Base-by-base conservation (phyloP, 805 yeast species). In the Saccharomyces kudriavzevii region DNA sequence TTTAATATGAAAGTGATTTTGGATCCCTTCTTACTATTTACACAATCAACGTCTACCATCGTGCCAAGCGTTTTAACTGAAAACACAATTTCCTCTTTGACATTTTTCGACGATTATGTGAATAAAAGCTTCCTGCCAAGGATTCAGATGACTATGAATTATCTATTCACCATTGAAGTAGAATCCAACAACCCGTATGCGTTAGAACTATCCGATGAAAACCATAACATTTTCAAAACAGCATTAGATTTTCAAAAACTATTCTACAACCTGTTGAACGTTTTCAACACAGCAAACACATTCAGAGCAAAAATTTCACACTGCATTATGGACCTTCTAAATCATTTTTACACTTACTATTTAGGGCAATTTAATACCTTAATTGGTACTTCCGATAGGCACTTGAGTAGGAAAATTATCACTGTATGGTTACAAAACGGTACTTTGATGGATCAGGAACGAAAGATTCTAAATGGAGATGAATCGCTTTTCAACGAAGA, bases 1-100 rank as follows among this genome's bases (percentile, higher is more conserved):
- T 83, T 86, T 69, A 89, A 90, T 61, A 88, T 91, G 85, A 78
- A 91, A 58, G 77, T 87, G 4, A 78, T 90, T 14, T 69, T 89
- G 49, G 96, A 87, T 54, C 84, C 87, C 40, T 81, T 89, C 40
- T 74, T 89, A 49, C 70, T 82, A 11, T 89, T 88, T 62, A 74
- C 82, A 26, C 83, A 87, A 47, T 83, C 87, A 1, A 72, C 87
- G 1, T 71, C 75, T 10, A 60, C 75, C 2, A 62, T 77, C 4
- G 66, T 78, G 10, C 76, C 77, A 1, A 27, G 51, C 11, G 52
- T 60, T 24, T 45, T 56, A 5, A 28, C 50, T 2, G 56, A 64
- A 47, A 55, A 61, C 24, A 56, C 60, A 2, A 58, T 59, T 17
- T 63, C 67, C n/a, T 74, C 77, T 6, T 53, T 74, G 24, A 61